phyloP scores from a whole-genome alignment of 2,329 filamentous ascomycete genomes.

The Penicillium fuscoglaucum region DNA sequence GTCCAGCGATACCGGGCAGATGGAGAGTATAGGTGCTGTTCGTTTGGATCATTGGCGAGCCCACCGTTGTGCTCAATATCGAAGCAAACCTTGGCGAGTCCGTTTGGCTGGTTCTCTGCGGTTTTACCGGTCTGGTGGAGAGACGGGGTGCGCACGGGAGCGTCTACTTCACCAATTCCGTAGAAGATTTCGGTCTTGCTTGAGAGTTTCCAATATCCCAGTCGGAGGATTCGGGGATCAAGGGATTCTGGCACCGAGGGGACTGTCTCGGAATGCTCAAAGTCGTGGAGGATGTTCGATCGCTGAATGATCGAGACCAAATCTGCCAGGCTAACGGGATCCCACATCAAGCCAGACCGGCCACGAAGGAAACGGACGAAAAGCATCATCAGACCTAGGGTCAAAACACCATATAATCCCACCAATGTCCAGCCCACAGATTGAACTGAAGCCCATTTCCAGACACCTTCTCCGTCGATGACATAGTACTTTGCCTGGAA shows the following conservation, averaged over 20 bases:
- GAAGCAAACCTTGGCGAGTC: constrained; percentile 34
- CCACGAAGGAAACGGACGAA: constrained; percentile 64
- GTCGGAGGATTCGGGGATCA: constrained; percentile 62
- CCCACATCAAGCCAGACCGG: constrained; percentile 79
- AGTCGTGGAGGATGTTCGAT: constrained; percentile 75
- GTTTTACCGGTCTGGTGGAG: constrained; percentile 33
- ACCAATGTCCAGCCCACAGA: constrained; percentile 77
- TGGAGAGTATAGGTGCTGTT: constrained; percentile 54
- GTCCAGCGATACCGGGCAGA: constrained; percentile 65
- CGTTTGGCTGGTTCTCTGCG: constrained; percentile 34
- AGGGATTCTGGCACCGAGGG: constrained; percentile 48
- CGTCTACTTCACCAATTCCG: constrained; percentile 67
- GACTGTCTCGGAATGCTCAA: constrained; percentile 66
- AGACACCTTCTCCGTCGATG: constrained; percentile 58
- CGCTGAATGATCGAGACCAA: constrained; percentile 74
- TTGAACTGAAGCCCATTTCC: constrained; percentile 79
- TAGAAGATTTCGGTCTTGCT: constrained; percentile 72
- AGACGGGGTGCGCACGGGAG: constrained; percentile 49
- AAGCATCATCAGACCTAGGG: constrained; percentile 59
- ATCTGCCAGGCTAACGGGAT: constrained; percentile 78
- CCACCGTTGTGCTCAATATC: constrained; percentile 42
- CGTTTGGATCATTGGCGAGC: constrained; percentile 47
- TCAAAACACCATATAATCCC: constrained; percentile 68
- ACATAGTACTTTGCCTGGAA: constrained; percentile 69
- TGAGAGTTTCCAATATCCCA: constrained; percentile 84